These are phyloP conservation scores for Penicillium sp. DNA, from an alignment of 2,329 filamentous ascomycete species.

Conservation along the genomic window DNA sequence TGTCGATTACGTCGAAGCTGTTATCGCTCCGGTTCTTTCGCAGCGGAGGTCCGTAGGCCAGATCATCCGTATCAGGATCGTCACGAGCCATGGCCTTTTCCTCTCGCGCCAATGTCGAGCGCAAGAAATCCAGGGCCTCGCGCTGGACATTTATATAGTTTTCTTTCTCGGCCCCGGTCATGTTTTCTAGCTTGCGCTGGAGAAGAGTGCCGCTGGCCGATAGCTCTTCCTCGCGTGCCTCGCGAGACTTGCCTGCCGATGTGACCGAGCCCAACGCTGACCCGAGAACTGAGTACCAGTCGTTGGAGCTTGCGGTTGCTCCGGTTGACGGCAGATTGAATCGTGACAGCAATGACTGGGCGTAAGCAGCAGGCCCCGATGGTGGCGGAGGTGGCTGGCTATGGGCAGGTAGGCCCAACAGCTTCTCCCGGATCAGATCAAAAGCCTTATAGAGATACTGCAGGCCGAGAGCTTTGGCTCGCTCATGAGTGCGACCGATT, in stretches of 20 bases:
- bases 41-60: constrained; percentile 49
- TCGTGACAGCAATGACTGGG: constrained; percentile 75
- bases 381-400: constrained; percentile 49
- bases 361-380: constrained; percentile 56
- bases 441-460: constrained; percentile 70
- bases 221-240: constrained; percentile 50
- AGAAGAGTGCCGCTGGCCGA: constrained; percentile 64
- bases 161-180: constrained; percentile 62
- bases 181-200: constrained; percentile 64
- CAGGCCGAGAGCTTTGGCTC: constrained; percentile 72
- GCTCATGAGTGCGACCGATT: constrained; percentile 77
- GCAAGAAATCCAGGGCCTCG: constrained; percentile 69
- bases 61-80: constrained; percentile 32
- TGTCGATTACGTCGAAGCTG: constrained; percentile 86
- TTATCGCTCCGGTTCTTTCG: constrained; percentile 81
- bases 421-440: constrained; percentile 68
- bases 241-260: constrained; percentile 37
- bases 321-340: constrained; percentile 75
- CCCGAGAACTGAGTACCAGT: constrained; percentile 76
- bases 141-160: constrained; percentile 75
- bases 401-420: constrained; percentile 72
- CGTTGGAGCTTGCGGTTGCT: constrained; percentile 53
- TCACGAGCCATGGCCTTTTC: constrained; percentile 57
- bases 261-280: constrained; percentile 67
- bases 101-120: constrained; percentile 77